Evolutionary conservation across 371 early-diverging fungal species (phyloP).

Genomic region (Rhizopus sp.): DNA sequence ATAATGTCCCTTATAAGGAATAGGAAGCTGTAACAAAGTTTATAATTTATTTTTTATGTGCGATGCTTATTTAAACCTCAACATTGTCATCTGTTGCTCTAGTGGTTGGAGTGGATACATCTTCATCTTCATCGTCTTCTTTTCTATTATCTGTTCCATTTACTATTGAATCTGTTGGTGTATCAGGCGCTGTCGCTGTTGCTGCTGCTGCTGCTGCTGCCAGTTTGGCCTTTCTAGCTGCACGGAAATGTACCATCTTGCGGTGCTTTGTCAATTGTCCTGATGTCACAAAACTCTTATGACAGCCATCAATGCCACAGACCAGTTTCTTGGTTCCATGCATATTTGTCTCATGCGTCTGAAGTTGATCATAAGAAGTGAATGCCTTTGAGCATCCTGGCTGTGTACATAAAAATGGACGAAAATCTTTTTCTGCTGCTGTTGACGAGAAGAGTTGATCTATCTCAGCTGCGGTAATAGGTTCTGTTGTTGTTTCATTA

Average conservation of each 20-base stretch:
- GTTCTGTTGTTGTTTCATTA: slow-evolving; percentile 42
- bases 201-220: slow-evolving; percentile 41
- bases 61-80: neutral
- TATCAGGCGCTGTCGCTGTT: slow-evolving; percentile 14
- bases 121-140: slow-evolving; percentile 11
- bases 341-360: slow-evolving; percentile 55
- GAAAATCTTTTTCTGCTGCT: slow-evolving; percentile 47
- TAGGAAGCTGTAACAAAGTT: too few species aligned
- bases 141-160: neutral
- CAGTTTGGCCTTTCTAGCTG: slow-evolving; percentile 45
- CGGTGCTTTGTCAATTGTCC: slow-evolving; percentile 55
- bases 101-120: slow-evolving; percentile 5
- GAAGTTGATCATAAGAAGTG: slow-evolving; percentile 46
- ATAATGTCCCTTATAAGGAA: too few species aligned
- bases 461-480: slow-evolving; percentile 43
- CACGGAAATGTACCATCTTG: slow-evolving; percentile 58
- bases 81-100: neutral
- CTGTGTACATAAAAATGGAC: slow-evolving; percentile 51
- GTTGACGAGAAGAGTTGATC: slow-evolving; percentile 49
- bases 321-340: slow-evolving; percentile 51
- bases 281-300: slow-evolving; percentile 50
- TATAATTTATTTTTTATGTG: too few species aligned
- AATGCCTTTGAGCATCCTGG: slow-evolving; percentile 51
- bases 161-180: slow-evolving; percentile 8
- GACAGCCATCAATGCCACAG: slow-evolving; percentile 52